Conservation (phyloP, 306 rosid genomes). For the Lathyrus oleraceus region DNA sequence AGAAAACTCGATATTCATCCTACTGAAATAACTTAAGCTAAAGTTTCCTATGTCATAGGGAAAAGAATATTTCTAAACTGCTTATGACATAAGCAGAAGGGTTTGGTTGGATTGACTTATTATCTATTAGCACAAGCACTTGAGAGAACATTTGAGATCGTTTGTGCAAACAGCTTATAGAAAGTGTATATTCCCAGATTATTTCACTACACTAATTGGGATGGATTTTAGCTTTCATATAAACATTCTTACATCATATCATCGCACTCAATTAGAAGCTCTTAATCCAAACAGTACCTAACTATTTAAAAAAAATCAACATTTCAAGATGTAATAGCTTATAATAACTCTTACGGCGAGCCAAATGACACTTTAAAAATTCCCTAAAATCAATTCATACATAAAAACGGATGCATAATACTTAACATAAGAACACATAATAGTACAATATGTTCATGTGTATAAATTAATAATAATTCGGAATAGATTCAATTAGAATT, state of each 20-base stretch:
- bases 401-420: not conserved
- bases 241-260: not conserved
- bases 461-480: no score
- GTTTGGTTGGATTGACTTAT: not conserved
- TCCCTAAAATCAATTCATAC: not conserved
- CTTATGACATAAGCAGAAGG: not conserved
- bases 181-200: not conserved
- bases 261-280: not conserved
- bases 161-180: not conserved
- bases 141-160: not conserved
- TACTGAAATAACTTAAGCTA: not conserved
- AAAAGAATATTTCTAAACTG: not conserved
- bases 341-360: no score
- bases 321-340: no score
- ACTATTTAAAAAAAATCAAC: not conserved
- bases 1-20: not conserved
- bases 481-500: no score
- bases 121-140: not conserved
- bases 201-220: not conserved
- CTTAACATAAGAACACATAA: no score
- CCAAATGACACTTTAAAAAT: not conserved
- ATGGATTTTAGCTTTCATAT: not conserved
- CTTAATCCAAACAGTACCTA: not conserved
- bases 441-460: no score
- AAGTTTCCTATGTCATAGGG: not conserved